A percentile compares a stretch with the other conserved stretches of the same genome.
Conservation (phyloP, 768 basidiomycete genomes). For the Leccinum incarnatum region DNA sequence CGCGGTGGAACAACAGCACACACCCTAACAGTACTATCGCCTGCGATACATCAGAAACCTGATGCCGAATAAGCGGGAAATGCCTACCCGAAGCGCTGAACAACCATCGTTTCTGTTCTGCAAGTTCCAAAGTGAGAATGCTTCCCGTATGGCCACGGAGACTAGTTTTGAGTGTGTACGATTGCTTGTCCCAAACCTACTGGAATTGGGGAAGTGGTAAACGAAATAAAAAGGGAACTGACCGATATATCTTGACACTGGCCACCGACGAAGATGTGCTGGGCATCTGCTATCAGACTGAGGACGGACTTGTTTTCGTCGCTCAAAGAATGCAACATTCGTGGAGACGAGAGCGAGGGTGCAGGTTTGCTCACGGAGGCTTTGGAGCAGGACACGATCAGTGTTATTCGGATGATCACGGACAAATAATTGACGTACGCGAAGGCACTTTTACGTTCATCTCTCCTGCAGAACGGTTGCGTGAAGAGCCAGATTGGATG, state of each 20-base stretch:
- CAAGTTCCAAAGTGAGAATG: conserved; percentile 76
- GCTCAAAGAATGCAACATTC: conserved; percentile 66
- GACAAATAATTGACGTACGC: conserved; percentile 21
- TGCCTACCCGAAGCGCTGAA: conserved; percentile 83
- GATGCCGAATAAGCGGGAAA: not conserved
- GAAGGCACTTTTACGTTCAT: conserved; percentile 20
- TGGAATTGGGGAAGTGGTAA: not conserved
- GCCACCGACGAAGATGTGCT: conserved; percentile 79
- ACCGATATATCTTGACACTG: conserved; percentile 78
- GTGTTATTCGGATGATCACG: not conserved
- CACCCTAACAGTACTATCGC: conserved; percentile 86
- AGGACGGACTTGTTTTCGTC: conserved; percentile 69
- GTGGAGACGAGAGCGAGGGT: conserved; percentile 44
- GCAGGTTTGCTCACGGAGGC: conserved; percentile 62
- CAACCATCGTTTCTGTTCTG: conserved; percentile 74
- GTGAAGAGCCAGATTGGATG: conserved; percentile 2
- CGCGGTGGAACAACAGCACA: conserved; percentile 16
- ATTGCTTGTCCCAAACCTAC: conserved; percentile 83
- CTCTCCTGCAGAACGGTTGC: conserved; percentile 1
- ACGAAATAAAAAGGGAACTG: conserved; percentile 19
- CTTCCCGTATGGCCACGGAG: conserved; percentile 83
- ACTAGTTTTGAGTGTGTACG: conserved; percentile 64
- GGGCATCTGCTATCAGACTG: conserved; percentile 67
- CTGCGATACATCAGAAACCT: conserved; percentile 36
- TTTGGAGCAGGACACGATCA: conserved; percentile 24